These are phyloP conservation scores for Termitomyces sp. DNA, from an alignment of 768 basidiomycete genomes.

Conservation along the genomic window DNA sequence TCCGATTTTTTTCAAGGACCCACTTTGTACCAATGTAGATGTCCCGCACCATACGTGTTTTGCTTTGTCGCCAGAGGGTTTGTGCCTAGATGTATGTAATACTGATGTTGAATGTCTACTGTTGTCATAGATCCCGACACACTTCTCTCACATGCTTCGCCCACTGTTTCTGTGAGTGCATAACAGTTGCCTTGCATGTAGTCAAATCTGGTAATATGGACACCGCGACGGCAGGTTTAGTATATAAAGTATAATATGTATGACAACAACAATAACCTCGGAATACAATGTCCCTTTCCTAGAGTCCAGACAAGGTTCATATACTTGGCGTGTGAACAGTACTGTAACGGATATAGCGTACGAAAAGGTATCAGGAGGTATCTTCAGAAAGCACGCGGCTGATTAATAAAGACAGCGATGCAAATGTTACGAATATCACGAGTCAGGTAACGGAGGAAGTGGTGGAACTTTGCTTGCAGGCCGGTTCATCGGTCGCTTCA, in stretches of 20 bases:
- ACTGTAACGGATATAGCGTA: background rate
- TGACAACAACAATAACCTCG: constrained; percentile 4
- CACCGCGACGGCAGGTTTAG: background rate
- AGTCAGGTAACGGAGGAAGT: constrained; percentile 31
- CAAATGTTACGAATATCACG: background rate
- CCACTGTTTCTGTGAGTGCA: background rate
- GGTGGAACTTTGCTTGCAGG: constrained; percentile 27
- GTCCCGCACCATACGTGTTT: too few relatives aligned
- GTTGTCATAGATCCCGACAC: background rate
- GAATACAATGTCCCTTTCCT: constrained; percentile 14
- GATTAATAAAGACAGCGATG: background rate
- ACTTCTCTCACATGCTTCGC: background rate
- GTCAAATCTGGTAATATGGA: background rate
- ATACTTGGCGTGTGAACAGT: constrained; percentile 3
- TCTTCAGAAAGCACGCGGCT: constrained; percentile 3
- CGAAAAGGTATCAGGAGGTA: constrained; percentile 5
- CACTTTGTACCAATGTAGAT: too few relatives aligned
- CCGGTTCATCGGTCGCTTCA: constrained; percentile 41
- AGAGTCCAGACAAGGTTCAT: background rate
- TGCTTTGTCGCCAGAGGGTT: background rate
- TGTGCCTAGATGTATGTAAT: background rate
- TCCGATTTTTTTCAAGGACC: too few relatives aligned
- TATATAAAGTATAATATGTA: constrained; percentile 2
- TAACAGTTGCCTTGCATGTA: background rate
- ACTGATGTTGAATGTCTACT: background rate